A percentile compares a stretch with the other conserved stretches of the same genome.
phyloP scores from a whole-genome alignment of 129 eudicot species.

The Flaveria bidentis region DNA sequence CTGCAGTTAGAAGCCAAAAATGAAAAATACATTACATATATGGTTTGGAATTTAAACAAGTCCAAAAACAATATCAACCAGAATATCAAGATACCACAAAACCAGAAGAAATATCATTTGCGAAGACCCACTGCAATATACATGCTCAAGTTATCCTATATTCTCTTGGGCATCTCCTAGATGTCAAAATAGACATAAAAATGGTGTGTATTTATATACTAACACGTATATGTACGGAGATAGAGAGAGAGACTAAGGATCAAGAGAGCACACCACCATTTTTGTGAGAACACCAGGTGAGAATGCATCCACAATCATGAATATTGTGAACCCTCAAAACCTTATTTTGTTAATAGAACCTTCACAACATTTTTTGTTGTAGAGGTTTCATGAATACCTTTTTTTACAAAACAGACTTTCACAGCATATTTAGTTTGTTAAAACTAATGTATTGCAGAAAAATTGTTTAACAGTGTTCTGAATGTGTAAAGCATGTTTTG shows the following conservation, averaged over 20 bases:
- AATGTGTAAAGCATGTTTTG: background rate
- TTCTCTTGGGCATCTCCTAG: background rate
- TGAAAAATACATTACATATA: constrained; percentile 1
- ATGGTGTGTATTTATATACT: background rate
- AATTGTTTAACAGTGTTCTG: background rate
- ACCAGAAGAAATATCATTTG: background rate
- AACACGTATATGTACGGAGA: background rate
- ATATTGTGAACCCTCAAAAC: too few relatives aligned
- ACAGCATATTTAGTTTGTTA: background rate
- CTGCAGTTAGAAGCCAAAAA: constrained; percentile 44
- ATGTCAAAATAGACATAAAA: background rate
- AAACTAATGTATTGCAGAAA: background rate
- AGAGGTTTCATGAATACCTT: background rate
- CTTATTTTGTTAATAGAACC: background rate
- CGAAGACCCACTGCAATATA: background rate
- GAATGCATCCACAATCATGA: background rate
- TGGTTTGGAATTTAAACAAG: constrained; percentile 14
- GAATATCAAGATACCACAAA: constrained; percentile 9
- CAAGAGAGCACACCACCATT: background rate
- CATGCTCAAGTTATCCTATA: background rate
- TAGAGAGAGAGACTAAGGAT: background rate
- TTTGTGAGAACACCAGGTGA: background rate
- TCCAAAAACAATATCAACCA: constrained; percentile 9
- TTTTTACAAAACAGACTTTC: background rate
- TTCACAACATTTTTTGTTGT: background rate